These are phyloP conservation scores for Pelargonium fulgidum DNA, from an alignment of 441 rosid genomes.

Conservation along the genomic window DNA sequence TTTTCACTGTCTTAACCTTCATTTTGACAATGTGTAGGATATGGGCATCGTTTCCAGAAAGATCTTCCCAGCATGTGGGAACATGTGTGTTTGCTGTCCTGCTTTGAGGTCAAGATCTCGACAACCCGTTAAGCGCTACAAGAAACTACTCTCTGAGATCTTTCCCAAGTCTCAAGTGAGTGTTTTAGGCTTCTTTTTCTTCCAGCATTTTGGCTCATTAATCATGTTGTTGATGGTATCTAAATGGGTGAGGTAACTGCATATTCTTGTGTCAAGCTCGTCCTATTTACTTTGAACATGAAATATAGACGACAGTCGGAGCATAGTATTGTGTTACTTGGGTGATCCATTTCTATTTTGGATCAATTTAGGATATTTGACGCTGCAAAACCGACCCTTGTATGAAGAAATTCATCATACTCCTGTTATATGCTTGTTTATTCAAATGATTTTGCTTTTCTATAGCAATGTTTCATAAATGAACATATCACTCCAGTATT, in stretches of 20 bases:
- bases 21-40: slow-evolving; percentile 34
- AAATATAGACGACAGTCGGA: background rate
- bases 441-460: background rate
- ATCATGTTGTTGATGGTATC: slow-evolving; percentile 5
- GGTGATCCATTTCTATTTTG: background rate
- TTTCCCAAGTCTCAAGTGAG: slow-evolving; percentile 86
- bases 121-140: slow-evolving; percentile 96
- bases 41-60: slow-evolving; percentile 95
- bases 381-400: background rate
- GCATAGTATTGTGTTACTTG: background rate
- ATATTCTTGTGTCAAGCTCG: slow-evolving; percentile 6
- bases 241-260: background rate
- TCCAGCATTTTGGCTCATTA: background rate
- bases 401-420: background rate
- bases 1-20: slow-evolving; percentile 6
- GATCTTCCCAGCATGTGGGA: slow-evolving; percentile 92
- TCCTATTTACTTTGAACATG: background rate
- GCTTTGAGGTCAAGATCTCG: slow-evolving; percentile 97
- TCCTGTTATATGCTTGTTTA: background rate
- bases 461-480: background rate
- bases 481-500: background rate
- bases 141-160: slow-evolving; percentile 82
- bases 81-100: slow-evolving; percentile 97
- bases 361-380: background rate
- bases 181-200: slow-evolving; percentile 9